Conservation (phyloP, 257 asterid genomes). For the Solanum ossicruentum region DNA sequence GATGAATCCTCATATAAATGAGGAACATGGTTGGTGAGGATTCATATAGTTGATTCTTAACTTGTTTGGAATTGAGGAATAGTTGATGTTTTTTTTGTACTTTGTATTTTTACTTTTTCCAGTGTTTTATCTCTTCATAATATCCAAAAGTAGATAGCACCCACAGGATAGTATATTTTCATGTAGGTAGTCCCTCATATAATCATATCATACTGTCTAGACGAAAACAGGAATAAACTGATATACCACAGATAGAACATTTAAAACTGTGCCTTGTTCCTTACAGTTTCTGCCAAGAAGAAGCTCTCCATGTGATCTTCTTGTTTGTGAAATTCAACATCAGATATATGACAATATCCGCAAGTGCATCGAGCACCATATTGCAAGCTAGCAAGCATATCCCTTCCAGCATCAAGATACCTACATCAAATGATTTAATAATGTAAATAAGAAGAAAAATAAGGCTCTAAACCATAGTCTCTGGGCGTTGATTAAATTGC, state of each 20-base stretch:
- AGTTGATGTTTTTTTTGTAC: neutral
- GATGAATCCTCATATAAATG: neutral
- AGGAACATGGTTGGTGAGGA: neutral
- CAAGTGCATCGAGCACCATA: constrained; percentile 88
- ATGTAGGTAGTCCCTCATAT: neutral
- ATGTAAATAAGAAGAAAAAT: neutral
- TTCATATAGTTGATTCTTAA: neutral
- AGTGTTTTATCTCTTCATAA: neutral
- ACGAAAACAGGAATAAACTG: neutral
- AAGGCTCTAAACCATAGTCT: neutral
- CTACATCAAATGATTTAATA: constrained; percentile 18
- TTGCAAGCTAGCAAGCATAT: constrained; percentile 91
- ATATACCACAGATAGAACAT: neutral
- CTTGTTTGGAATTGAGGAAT: neutral
- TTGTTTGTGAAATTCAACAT: constrained; percentile 85
- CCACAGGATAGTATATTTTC: neutral
- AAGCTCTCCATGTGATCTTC: constrained; percentile 99
- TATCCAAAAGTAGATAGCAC: neutral
- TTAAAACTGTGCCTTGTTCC: neutral
- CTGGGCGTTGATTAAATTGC: neutral
- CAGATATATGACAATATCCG: constrained; percentile 97
- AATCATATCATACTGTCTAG: neutral
- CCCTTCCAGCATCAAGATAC: constrained; percentile 93
- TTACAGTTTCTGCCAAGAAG: constrained; percentile 95
- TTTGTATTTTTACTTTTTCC: neutral